Percentiles rank a stretch among this genome's conserved stretches.
Conservation (phyloP, 148 eudicot species). For the Spergularia marina region DNA sequence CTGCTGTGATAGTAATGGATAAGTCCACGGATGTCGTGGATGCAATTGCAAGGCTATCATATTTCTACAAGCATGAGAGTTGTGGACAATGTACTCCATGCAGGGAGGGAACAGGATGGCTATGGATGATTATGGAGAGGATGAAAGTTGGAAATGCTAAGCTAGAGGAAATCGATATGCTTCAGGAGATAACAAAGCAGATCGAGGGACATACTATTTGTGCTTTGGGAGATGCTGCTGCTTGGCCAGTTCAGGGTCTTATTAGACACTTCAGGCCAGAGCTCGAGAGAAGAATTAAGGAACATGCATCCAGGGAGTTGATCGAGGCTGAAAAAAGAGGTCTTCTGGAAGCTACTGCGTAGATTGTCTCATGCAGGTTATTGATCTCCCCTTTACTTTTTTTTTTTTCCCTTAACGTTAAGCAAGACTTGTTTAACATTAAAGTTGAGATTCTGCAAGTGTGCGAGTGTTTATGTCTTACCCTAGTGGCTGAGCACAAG, state of each 20-base stretch:
- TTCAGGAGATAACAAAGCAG: constrained; percentile 94
- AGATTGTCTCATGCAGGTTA: constrained; percentile 44
- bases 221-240: constrained; percentile 97
- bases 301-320: constrained; percentile 79
- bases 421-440: background rate
- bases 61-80: constrained; percentile 91
- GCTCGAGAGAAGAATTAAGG: constrained; percentile 82
- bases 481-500: background rate
- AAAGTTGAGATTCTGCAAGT: background rate
- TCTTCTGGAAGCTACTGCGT: constrained; percentile 63
- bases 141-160: constrained; percentile 87
- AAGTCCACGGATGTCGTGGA: constrained; percentile 92
- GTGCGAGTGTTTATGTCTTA: background rate
- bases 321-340: constrained; percentile 62
- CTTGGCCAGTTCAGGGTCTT: constrained; percentile 99
- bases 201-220: constrained; percentile 96
- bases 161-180: constrained; percentile 94
- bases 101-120: constrained; percentile 91
- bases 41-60: constrained; percentile 87
- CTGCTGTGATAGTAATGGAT: constrained; percentile 96
- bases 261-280: constrained; percentile 94
- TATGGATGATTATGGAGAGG: constrained; percentile 88
- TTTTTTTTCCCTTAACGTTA: background rate
- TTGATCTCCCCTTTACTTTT: background rate
- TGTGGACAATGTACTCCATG: constrained; percentile 96